Conservation (phyloP, 805 yeast genomes). For the Starmerella bombi region DNA sequence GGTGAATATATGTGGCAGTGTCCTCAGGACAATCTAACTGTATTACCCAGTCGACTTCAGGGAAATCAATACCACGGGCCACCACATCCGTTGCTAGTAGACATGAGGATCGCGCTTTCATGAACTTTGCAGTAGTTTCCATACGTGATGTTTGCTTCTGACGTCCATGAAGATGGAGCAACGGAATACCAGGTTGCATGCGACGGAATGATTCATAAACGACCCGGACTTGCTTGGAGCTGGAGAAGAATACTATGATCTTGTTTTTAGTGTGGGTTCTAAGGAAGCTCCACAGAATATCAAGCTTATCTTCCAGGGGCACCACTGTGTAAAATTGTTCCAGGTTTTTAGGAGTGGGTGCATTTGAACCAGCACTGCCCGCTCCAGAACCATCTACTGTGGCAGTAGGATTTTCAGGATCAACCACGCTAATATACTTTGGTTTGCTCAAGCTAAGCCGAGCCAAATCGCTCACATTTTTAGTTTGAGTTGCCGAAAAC, state of each 20-base stretch:
- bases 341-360: constrained; percentile 65
- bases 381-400: neutral
- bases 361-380: constrained; percentile 15
- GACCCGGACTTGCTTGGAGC: constrained; percentile 83
- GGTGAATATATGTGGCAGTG: constrained; percentile 73
- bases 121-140: constrained; percentile 67
- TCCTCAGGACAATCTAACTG: constrained; percentile 90
- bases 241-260: constrained; percentile 69
- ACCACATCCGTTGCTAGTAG: constrained; percentile 82
- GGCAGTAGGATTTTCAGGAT: constrained; percentile 14
- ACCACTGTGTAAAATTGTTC: constrained; percentile 71
- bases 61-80: constrained; percentile 85
- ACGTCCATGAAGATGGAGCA: constrained; percentile 75
- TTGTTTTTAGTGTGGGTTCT: constrained; percentile 70
- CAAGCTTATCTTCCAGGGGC: constrained; percentile 67
- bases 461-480: constrained; percentile 69
- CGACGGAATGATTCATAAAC: constrained; percentile 77
- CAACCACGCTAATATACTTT: constrained; percentile 40
- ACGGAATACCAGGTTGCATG: constrained; percentile 81
- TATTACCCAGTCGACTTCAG: constrained; percentile 89
- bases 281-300: constrained; percentile 72
- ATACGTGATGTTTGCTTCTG: constrained; percentile 81
- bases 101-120: constrained; percentile 67
- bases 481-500: constrained; percentile 84
- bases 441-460: constrained; percentile 60